Percentiles rank a stretch among this genome's conserved stretches.
phyloP scores from a whole-genome alignment of 495 filamentous ascomycete genomes.

The Hyphodiscus hymeniophilus region DNA sequence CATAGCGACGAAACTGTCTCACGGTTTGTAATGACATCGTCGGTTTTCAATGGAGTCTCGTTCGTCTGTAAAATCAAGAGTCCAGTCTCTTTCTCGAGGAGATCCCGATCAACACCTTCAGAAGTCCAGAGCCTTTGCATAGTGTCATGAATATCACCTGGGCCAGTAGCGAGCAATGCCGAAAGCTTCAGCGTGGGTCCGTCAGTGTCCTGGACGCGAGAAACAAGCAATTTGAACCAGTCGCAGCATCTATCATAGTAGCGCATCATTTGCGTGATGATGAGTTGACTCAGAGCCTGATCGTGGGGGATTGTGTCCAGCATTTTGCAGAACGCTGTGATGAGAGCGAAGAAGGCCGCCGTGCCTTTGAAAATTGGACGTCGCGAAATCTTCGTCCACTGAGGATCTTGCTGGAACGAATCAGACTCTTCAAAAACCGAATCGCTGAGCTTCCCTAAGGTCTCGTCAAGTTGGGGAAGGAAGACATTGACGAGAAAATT shows the following conservation, averaged over 20 bases:
- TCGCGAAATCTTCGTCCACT: constrained; percentile 69
- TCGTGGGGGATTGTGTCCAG: constrained; percentile 93
- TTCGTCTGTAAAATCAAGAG: constrained; percentile 58
- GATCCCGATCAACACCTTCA: constrained; percentile 31
- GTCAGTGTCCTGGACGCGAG: constrained; percentile 41
- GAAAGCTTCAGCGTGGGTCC: constrained; percentile 71
- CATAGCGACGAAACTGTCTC: constrained; percentile 79
- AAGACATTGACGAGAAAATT: constrained; percentile 99
- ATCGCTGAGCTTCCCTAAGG: constrained; percentile 78
- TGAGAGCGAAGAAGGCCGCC: constrained; percentile 73
- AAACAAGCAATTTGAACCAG: constrained; percentile 73
- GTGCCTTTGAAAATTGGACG: constrained; percentile 92
- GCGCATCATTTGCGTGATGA: constrained; percentile 80
- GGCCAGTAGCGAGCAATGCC: constrained; percentile 56
- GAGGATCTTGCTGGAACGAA: constrained; percentile 78
- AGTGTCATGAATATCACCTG: constrained; percentile 57
- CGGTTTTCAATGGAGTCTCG: constrained; percentile 53
- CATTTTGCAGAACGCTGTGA: constrained; percentile 89
- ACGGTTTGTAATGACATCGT: constrained; percentile 81
- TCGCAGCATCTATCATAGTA: constrained; percentile 87
- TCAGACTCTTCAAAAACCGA: constrained; percentile 75
- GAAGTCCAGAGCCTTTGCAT: constrained; percentile 55
- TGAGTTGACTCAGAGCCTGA: constrained; percentile 83
- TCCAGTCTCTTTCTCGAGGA: constrained; percentile 57
- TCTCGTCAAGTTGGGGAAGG: constrained; percentile 92